phyloP scores from a whole-genome alignment of 495 filamentous ascomycete species.

The Aspergillus mulundensis region DNA sequence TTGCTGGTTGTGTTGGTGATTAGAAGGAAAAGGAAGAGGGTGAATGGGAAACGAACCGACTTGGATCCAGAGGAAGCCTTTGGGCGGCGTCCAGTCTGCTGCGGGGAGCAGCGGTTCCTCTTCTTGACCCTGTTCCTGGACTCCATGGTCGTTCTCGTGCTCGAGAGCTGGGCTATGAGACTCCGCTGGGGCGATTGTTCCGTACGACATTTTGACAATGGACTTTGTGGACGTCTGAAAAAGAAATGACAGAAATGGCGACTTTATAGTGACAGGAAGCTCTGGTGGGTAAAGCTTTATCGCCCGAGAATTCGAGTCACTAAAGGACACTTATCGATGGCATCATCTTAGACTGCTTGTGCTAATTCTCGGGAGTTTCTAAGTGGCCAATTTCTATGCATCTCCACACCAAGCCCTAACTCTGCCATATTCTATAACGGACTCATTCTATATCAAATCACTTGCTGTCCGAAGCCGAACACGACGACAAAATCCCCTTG shows the following conservation, averaged over 20 bases:
- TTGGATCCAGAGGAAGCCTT: constrained; percentile 44
- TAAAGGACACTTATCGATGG: neutral
- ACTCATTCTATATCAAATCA: neutral
- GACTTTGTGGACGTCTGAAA: neutral
- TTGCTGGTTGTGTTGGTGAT: constrained; percentile 29
- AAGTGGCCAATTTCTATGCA: neutral
- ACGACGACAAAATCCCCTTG: neutral
- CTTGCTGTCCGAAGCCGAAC: neutral
- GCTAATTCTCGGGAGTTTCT: neutral
- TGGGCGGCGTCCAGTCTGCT: constrained; percentile 32
- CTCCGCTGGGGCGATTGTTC: neutral
- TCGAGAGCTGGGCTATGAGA: neutral
- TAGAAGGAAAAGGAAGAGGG: no score
- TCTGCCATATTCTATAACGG: neutral
- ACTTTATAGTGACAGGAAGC: neutral
- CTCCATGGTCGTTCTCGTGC: neutral
- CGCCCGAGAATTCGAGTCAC: neutral
- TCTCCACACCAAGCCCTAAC: neutral
- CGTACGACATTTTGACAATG: neutral
- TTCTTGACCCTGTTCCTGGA: neutral
- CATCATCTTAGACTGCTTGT: constrained; percentile 1
- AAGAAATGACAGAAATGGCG: neutral
- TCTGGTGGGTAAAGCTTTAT: neutral
- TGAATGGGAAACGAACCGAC: constrained; percentile 29
- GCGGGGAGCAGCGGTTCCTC: constrained; percentile 42